A percentile compares a stretch with the other conserved stretches of the same genome.
Conservation (phyloP, 2,329 filamentous ascomycete genomes). For the Hymenoscyphus infarciens region DNA sequence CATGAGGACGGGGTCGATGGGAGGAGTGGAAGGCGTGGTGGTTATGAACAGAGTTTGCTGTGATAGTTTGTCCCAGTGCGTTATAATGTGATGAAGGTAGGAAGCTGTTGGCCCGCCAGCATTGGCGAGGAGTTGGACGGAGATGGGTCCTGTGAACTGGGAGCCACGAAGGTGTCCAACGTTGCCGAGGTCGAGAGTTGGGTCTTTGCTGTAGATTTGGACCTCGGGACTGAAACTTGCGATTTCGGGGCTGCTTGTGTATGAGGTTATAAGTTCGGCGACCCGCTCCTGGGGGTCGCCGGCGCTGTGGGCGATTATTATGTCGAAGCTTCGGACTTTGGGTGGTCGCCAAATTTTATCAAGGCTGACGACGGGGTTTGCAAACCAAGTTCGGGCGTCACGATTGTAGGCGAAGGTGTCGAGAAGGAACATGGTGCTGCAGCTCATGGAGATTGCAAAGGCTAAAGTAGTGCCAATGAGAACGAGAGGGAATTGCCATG, state of each 20-base stretch:
- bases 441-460: constrained; percentile 24
- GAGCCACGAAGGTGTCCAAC: constrained; percentile 11
- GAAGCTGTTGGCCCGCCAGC: constrained; percentile 44
- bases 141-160: constrained; percentile 18
- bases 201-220: constrained; percentile 32
- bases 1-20: constrained; percentile 10
- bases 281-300: constrained; percentile 25
- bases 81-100: constrained; percentile 45
- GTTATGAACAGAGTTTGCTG: constrained; percentile 45
- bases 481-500: constrained; percentile 27
- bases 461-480: constrained; percentile 22
- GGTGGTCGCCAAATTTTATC: constrained; percentile 29
- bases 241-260: constrained; percentile 18
- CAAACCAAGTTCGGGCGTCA: constrained; percentile 23
- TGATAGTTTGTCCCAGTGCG: constrained; percentile 42
- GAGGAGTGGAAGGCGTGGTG: constrained; percentile 24
- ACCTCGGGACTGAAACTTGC: constrained; percentile 18
- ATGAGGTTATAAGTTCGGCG: constrained; percentile 20
- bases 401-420: constrained; percentile 26
- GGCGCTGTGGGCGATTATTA: constrained; percentile 30
- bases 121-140: constrained; percentile 36
- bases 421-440: constrained; percentile 27
- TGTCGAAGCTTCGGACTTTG: constrained; percentile 25
- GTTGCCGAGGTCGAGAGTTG: constrained; percentile 10
- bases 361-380: constrained; percentile 15